Conservation (phyloP, 2,329 filamentous ascomycete genomes). For the Stemphylium lycopersici region DNA sequence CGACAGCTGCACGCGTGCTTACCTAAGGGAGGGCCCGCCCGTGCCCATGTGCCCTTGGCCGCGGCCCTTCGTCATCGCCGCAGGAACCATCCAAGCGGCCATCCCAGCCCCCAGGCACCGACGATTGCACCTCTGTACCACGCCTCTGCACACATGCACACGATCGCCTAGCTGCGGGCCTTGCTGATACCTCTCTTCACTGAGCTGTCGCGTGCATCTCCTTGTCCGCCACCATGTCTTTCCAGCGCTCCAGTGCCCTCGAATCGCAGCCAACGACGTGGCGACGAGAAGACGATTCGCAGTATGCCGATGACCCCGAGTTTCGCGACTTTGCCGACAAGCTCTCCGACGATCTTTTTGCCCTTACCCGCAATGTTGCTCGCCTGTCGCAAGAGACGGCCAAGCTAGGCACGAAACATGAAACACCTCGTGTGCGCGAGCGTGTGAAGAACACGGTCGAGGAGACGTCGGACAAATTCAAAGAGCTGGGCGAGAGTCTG, state of each 20-base stretch:
- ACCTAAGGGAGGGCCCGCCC: conserved; percentile 17
- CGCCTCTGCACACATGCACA: conserved; percentile 7
- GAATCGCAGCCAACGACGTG: conserved; percentile 77
- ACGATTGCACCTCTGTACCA: conserved; percentile 17
- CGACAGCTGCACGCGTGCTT: conserved; percentile 23
- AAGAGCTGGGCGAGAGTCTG: conserved; percentile 88
- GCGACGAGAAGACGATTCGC: conserved; percentile 71
- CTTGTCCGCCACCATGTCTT: conserved; percentile 71
- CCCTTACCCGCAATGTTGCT: conserved; percentile 84
- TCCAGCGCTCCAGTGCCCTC: conserved; percentile 82
- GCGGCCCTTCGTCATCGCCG: conserved; percentile 35
- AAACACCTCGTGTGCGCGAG: conserved; percentile 89
- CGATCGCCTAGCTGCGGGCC: conserved; percentile 11
- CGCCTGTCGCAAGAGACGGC: conserved; percentile 83
- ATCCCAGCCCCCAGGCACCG: conserved; percentile 36
- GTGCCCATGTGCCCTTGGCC: conserved; percentile 24
- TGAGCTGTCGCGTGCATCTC: background rate
- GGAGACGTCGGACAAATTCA: conserved; percentile 84
- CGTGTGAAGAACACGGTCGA: conserved; percentile 86
- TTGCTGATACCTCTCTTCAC: background rate
- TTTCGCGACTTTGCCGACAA: conserved; percentile 83
- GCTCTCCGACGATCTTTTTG: conserved; percentile 87
- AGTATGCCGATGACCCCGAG: conserved; percentile 89
- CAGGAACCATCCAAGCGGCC: conserved; percentile 23
- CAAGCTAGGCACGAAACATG: conserved; percentile 85